phyloP scores from a whole-genome alignment of 129 eudicot genomes.

The Escallonia rubra region DNA sequence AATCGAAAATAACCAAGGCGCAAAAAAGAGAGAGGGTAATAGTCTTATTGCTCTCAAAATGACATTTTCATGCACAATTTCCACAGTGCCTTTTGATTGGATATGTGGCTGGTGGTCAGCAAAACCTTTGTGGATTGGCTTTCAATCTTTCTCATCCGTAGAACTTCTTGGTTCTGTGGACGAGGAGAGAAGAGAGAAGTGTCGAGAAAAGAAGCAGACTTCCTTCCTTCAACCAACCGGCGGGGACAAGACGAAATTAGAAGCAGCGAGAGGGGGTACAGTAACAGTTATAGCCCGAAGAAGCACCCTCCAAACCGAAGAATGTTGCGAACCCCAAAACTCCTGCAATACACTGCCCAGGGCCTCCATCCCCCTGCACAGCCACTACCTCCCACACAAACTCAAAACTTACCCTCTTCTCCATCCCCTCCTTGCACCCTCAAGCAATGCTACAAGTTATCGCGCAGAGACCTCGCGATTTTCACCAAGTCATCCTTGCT shows the following conservation, averaged over 20 bases:
- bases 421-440: constrained; percentile 18
- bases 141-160: constrained; percentile 39
- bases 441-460: constrained; percentile 32
- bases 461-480: constrained; percentile 58
- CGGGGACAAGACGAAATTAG: background rate
- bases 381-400: constrained; percentile 21
- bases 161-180: background rate
- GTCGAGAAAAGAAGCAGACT: background rate
- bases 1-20: no score
- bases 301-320: constrained; percentile 20
- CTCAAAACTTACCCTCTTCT: constrained; percentile 30
- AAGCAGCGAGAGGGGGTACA: background rate
- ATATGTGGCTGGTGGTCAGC: constrained; percentile 8
- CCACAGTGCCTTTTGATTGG: no score
- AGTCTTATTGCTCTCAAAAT: no score
- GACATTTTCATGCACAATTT: no score
- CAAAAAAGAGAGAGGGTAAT: no score
- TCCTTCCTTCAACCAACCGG: background rate
- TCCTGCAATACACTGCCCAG: constrained; percentile 33
- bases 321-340: constrained; percentile 32
- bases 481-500: constrained; percentile 50
- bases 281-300: background rate
- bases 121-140: constrained; percentile 28
- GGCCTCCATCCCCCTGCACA: constrained; percentile 26
- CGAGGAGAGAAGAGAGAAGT: background rate